phyloP scores from a whole-genome alignment of 768 basidiomycete genomes.

The Boletales sp. region DNA sequence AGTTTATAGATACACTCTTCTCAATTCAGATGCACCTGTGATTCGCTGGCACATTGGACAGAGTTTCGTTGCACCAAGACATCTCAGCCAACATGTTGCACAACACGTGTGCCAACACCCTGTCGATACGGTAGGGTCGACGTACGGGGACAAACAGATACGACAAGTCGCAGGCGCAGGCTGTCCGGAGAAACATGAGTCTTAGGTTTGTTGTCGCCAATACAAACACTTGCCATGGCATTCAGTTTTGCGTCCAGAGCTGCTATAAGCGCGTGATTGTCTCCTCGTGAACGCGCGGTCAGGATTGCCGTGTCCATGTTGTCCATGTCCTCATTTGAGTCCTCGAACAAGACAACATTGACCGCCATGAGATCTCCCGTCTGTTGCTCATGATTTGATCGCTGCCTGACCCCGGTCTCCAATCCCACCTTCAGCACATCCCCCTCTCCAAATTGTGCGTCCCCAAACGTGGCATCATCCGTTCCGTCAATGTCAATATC shows the following conservation, averaged over 20 bases:
- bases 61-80: slow-evolving; percentile 75
- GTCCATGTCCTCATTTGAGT: slow-evolving; percentile 36
- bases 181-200: slow-evolving; percentile 10
- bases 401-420: slow-evolving; percentile 29
- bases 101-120: slow-evolving; percentile 90
- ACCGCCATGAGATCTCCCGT: slow-evolving; percentile 28
- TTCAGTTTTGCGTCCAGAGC: slow-evolving; percentile 63
- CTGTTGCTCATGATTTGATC: slow-evolving; percentile 28
- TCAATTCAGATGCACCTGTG: slow-evolving; percentile 69
- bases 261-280: slow-evolving; percentile 44
- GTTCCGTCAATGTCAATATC: slow-evolving; percentile 81
- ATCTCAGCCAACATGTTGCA: slow-evolving; percentile 79
- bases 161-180: slow-evolving; percentile 48
- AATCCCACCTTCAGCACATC: slow-evolving; percentile 49
- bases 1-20: slow-evolving; percentile 64
- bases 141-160: slow-evolving; percentile 76
- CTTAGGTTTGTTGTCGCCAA: slow-evolving; percentile 16
- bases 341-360: not conserved
- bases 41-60: slow-evolving; percentile 89
- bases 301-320: slow-evolving; percentile 48
- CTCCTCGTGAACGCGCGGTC: slow-evolving; percentile 45
- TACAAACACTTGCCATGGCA: slow-evolving; percentile 46
- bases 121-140: slow-evolving; percentile 74
- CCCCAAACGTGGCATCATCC: slow-evolving; percentile 63
- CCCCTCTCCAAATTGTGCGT: slow-evolving; percentile 71